Conservation (phyloP, 306 rosid species). For the Dalbergia cultrata region DNA sequence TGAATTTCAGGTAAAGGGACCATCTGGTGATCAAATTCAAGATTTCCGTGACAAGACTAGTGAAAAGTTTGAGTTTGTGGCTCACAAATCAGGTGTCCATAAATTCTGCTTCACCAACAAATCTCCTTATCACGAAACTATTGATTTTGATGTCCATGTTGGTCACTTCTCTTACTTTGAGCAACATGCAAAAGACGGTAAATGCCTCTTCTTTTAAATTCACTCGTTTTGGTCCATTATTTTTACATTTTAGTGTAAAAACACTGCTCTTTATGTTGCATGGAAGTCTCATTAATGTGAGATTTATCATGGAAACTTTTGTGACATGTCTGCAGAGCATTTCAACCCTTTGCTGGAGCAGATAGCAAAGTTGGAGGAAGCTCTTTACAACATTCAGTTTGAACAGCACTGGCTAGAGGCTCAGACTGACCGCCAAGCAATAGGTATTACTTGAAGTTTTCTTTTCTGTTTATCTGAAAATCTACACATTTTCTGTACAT, state of each 20-base stretch:
- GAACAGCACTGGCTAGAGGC: constrained; percentile 99
- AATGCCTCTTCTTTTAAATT: constrained; percentile 15
- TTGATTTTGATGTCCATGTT: constrained; percentile 85
- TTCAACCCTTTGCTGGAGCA: constrained; percentile 86
- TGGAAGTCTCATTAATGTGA: background rate
- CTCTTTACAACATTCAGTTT: constrained; percentile 87
- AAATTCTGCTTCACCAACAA: constrained; percentile 80
- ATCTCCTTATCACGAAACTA: constrained; percentile 81
- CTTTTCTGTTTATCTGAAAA: constrained; percentile 12
- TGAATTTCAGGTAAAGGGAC: constrained; percentile 79
- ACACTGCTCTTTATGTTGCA: constrained; percentile 27
- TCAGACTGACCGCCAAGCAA: constrained; percentile 91
- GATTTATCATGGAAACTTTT: constrained; percentile 32
- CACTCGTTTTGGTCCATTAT: background rate
- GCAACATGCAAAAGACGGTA: constrained; percentile 98
- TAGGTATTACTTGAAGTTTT: constrained; percentile 62
- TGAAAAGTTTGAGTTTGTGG: constrained; percentile 67
- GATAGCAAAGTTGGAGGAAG: constrained; percentile 90
- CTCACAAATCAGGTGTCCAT: constrained; percentile 68
- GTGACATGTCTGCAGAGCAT: constrained; percentile 72
- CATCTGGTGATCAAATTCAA: constrained; percentile 76
- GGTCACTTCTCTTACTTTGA: constrained; percentile 78
- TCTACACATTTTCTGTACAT: constrained; percentile 9
- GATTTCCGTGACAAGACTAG: constrained; percentile 72
- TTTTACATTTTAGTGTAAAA: background rate